These are phyloP conservation scores for Dichomitus squalens DNA, from an alignment of 1,284 basidiomycete genomes.

Conservation along the genomic window DNA sequence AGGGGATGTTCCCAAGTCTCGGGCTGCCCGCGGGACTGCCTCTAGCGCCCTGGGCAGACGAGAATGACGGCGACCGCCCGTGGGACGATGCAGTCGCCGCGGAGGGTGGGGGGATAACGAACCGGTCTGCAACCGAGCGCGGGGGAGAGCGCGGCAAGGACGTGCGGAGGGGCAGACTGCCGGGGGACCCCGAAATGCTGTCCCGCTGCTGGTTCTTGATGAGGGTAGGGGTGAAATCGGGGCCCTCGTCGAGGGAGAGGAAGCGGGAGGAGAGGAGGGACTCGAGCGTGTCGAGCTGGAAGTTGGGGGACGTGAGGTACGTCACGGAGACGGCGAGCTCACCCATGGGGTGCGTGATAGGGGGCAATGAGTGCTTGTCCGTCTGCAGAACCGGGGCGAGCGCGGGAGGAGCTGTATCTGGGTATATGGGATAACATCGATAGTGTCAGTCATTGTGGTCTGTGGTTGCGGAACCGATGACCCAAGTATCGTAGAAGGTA, in stretches of 20 bases:
- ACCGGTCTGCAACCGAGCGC: constrained; percentile 53
- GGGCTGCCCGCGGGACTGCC: constrained; percentile 38
- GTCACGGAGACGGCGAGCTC: constrained; percentile 59
- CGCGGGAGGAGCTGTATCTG: constrained; percentile 44
- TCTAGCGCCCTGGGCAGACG: constrained; percentile 21
- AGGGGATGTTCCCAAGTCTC: constrained; percentile 30
- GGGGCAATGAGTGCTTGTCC: constrained; percentile 56
- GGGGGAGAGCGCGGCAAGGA: constrained; percentile 47
- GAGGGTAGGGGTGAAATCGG: constrained; percentile 65
- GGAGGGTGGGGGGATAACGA: constrained; percentile 54
- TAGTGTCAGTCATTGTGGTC: constrained; percentile 24
- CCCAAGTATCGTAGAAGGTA: constrained; percentile 10
- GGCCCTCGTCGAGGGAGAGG: constrained; percentile 59
- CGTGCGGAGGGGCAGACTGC: constrained; percentile 44
- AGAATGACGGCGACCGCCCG: constrained; percentile 39
- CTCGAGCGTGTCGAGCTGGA: constrained; percentile 74
- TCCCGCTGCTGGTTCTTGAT: constrained; percentile 54
- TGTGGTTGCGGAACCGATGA: constrained; percentile 13
- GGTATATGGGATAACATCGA: neutral
- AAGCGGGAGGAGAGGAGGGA: constrained; percentile 73
- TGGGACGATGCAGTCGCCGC: constrained; percentile 18
- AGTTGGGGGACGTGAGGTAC: constrained; percentile 67
- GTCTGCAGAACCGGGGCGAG: constrained; percentile 47
- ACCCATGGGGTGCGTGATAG: constrained; percentile 70
- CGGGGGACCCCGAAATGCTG: constrained; percentile 47